Conservation (phyloP, 768 basidiomycete genomes). For the Hydnomerulius pinastri region DNA sequence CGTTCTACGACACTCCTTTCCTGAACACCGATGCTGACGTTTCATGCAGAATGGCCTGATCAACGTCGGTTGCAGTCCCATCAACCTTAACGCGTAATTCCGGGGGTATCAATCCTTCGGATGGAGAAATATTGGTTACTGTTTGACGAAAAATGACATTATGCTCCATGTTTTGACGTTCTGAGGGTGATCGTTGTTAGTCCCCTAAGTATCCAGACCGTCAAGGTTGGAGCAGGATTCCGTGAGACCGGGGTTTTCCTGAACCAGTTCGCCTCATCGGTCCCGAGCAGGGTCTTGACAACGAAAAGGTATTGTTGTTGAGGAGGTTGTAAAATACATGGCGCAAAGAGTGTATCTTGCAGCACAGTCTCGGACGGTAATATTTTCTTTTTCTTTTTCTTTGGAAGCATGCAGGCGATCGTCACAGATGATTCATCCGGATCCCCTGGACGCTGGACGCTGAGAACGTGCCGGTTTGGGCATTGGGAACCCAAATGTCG, state of each 20-base stretch:
- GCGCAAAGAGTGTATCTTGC: constrained; percentile 67
- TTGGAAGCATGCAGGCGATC: background rate
- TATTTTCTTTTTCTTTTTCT: constrained; percentile 18
- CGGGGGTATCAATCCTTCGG: too few relatives aligned
- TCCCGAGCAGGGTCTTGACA: constrained; percentile 60
- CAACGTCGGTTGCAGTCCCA: constrained; percentile 6
- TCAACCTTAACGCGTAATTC: background rate
- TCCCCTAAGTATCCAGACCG: too few relatives aligned
- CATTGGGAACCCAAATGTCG: constrained; percentile 73
- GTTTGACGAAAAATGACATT: too few relatives aligned
- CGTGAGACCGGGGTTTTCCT: constrained; percentile 78
- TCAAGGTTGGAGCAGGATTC: too few relatives aligned
- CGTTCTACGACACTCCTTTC: constrained; percentile 43
- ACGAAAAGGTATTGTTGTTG: constrained; percentile 50
- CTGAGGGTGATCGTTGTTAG: too few relatives aligned
- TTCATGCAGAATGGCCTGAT: constrained; percentile 1
- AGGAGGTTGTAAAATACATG: constrained; percentile 60
- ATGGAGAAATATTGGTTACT: too few relatives aligned
- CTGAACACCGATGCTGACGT: background rate
- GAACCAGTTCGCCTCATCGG: constrained; percentile 62
- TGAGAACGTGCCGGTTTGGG: constrained; percentile 68
- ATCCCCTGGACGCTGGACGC: constrained; percentile 53
- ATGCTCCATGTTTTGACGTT: too few relatives aligned
- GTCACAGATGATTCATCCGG: background rate
- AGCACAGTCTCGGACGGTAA: constrained; percentile 58